These are phyloP conservation scores for Botrytis fragariae DNA, from an alignment of 2,329 filamentous ascomycete species.

Conservation along the genomic window DNA sequence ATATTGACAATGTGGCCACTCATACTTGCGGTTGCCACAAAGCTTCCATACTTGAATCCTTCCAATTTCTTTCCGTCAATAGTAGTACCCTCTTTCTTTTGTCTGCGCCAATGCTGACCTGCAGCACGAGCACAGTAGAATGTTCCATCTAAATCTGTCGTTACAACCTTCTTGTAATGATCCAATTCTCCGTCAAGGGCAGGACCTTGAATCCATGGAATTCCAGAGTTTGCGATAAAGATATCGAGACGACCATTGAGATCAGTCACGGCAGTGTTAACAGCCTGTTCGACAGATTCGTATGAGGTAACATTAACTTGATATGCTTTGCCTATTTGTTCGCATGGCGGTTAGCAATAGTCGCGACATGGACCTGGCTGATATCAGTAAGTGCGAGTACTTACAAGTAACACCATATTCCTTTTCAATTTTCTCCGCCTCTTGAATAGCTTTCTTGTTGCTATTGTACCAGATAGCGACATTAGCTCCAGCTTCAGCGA, in stretches of 20 bases:
- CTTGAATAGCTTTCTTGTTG: conserved; percentile 61
- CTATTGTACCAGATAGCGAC: conserved; percentile 57
- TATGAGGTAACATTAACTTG: conserved; percentile 58
- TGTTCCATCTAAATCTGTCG: conserved; percentile 71
- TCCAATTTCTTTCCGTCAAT: conserved; percentile 59
- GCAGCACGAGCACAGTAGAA: conserved; percentile 75
- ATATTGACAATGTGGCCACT: conserved; percentile 75
- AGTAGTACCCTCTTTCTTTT: conserved; percentile 65
- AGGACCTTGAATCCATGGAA: conserved; percentile 68
- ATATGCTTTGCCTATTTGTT: conserved; percentile 54
- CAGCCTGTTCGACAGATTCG: conserved; percentile 41
- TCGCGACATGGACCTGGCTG: neutral
- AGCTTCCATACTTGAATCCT: conserved; percentile 62
- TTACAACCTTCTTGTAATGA: conserved; percentile 65
- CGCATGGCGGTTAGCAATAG: conserved; percentile 2
- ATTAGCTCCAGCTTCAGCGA: conserved; percentile 46
- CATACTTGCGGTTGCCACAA: conserved; percentile 78
- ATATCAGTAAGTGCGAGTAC: conserved; percentile 32
- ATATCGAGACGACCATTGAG: conserved; percentile 74
- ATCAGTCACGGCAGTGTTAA: conserved; percentile 53
- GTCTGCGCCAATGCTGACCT: conserved; percentile 65
- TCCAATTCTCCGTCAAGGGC: conserved; percentile 64
- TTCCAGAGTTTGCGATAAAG: conserved; percentile 76
- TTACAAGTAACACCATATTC: conserved; percentile 66
- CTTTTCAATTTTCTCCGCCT: conserved; percentile 61